phyloP scores from a whole-genome alignment of 345 rosid genomes.

The Bruguiera gymnorhiza region DNA sequence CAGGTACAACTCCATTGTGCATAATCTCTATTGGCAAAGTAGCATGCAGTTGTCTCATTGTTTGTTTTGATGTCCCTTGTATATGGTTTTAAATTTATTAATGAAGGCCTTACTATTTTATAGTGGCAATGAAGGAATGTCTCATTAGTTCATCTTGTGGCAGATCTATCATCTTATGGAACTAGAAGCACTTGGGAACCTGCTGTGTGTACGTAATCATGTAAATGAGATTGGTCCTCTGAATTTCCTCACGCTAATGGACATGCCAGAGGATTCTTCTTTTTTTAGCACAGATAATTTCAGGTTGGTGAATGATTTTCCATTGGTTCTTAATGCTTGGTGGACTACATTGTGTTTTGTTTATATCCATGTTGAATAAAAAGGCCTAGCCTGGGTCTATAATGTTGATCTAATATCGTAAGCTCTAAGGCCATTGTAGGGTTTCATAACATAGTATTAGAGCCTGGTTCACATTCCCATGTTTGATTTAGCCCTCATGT shows the following conservation, averaged over 20 bases:
- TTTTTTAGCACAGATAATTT: constrained; percentile 74
- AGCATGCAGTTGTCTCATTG: not conserved
- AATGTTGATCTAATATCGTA: too few relatives aligned
- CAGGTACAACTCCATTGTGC: constrained; percentile 42
- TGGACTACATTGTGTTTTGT: too few relatives aligned
- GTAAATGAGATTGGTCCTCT: constrained; percentile 54
- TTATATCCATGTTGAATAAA: too few relatives aligned
- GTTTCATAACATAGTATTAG: too few relatives aligned
- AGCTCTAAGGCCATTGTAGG: too few relatives aligned
- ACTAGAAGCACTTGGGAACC: constrained; percentile 49
- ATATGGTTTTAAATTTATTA: too few relatives aligned
- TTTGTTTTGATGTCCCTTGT: too few relatives aligned
- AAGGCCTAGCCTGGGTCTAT: too few relatives aligned
- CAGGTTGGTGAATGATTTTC: constrained; percentile 44
- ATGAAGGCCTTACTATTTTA: not conserved
- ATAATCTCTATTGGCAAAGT: not conserved
- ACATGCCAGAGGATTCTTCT: constrained; percentile 53
- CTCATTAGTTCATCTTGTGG: constrained; percentile 13
- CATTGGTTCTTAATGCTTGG: not conserved
- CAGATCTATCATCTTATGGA: constrained; percentile 73
- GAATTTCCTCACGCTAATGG: constrained; percentile 60
- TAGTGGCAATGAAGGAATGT: not conserved
- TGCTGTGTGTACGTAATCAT: constrained; percentile 40
- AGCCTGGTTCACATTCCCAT: too few relatives aligned
- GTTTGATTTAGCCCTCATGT: too few relatives aligned